phyloP scores from a whole-genome alignment of 1,284 basidiomycete species.

The Apiotrichum brassicae region DNA sequence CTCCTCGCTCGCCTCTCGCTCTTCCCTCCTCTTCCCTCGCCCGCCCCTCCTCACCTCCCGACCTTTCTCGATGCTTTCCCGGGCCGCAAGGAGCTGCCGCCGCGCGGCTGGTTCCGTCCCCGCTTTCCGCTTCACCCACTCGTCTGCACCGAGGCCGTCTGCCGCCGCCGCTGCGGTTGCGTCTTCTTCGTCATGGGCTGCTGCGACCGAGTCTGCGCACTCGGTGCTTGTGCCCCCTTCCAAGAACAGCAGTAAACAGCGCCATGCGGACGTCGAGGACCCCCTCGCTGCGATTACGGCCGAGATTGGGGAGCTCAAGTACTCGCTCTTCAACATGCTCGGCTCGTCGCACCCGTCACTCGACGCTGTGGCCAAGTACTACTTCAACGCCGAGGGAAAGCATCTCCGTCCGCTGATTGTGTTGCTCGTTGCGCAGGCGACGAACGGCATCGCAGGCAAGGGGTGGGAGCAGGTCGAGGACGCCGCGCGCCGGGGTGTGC shows the following conservation, averaged over 20 bases:
- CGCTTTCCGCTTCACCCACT: conserved; percentile 4
- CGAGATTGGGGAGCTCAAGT: conserved; percentile 69
- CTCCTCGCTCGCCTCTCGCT: too few relatives aligned
- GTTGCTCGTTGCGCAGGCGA: conserved; percentile 83
- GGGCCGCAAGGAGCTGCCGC: conserved; percentile 7
- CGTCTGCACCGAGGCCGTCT: conserved; percentile 7
- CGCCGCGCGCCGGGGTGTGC: conserved; percentile 1
- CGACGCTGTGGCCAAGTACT: conserved; percentile 83
- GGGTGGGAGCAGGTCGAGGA: conserved; percentile 23
- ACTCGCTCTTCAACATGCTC: conserved; percentile 69
- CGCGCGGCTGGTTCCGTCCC: background rate
- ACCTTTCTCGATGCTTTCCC: conserved; percentile 12
- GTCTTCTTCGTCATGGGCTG: conserved; percentile 33
- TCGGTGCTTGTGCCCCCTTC: conserved; percentile 30
- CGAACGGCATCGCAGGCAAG: conserved; percentile 62
- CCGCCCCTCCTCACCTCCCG: background rate
- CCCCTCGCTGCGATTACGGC: conserved; percentile 53
- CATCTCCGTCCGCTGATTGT: conserved; percentile 87
- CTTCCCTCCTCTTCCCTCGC: background rate
- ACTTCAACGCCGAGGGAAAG: conserved; percentile 75
- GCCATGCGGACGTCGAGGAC: conserved; percentile 19
- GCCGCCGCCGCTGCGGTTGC: conserved; percentile 6
- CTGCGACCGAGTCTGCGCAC: conserved; percentile 42
- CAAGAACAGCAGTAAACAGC: background rate
- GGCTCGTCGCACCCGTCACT: conserved; percentile 84